These are phyloP conservation scores for Boletus semigastroideus DNA, from an alignment of 1,284 basidiomycete genomes.

Conservation along the genomic window DNA sequence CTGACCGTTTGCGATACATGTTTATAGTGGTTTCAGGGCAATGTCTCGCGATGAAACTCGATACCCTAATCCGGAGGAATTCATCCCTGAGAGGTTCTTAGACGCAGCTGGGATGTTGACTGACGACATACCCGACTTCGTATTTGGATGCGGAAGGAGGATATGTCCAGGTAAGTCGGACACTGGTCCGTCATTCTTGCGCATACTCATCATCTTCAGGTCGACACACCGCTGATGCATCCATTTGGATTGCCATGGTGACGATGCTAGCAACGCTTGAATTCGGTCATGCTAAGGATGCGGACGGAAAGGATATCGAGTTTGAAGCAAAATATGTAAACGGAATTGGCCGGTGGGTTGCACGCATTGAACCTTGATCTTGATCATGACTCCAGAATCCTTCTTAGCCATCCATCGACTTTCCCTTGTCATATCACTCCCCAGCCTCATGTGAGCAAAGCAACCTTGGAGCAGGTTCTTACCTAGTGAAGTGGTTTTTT, in stretches of 20 bases:
- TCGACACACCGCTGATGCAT: slow-evolving; percentile 14
- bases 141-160: slow-evolving; percentile 29
- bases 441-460: slow-evolving; percentile 9
- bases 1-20: too few species aligned
- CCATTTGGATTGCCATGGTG: slow-evolving; percentile 22
- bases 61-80: slow-evolving; percentile 22
- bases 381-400: background rate
- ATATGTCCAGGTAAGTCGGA: slow-evolving; percentile 18
- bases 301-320: slow-evolving; percentile 14
- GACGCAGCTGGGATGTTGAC: slow-evolving; percentile 17
- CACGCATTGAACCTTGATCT: too few species aligned
- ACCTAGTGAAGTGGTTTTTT: background rate
- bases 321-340: slow-evolving; percentile 13
- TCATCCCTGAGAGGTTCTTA: slow-evolving; percentile 28
- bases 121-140: slow-evolving; percentile 13
- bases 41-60: slow-evolving; percentile 25
- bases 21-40: slow-evolving; percentile 18
- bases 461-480: slow-evolving; percentile 5
- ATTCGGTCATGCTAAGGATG: slow-evolving; percentile 21
- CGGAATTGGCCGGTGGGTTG: slow-evolving; percentile 11
- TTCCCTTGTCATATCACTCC: slow-evolving; percentile 18
- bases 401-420: slow-evolving; percentile 9
- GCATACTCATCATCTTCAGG: slow-evolving; percentile 11
- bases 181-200: too few species aligned
- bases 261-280: slow-evolving; percentile 27